phyloP scores from a whole-genome alignment of 306 rosid species.

The Astragalus membranaceus region DNA sequence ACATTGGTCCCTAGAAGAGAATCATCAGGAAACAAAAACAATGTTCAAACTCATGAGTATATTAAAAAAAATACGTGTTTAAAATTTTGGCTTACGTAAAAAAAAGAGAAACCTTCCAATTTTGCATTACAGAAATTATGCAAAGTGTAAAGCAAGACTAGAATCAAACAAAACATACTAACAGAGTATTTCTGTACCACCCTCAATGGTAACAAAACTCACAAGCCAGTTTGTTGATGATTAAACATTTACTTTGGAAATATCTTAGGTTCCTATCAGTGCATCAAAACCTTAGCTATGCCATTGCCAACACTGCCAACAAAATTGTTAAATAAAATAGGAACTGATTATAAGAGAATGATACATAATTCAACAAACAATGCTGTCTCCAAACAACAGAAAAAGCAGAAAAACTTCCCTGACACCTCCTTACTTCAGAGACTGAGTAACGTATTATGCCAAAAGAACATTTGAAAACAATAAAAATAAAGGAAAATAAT shows the following conservation, averaged over 20 bases:
- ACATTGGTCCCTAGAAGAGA: conserved; percentile 23
- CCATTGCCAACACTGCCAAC: not conserved
- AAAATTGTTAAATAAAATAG: not conserved
- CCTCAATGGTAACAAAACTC: not conserved
- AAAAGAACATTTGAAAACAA: not conserved
- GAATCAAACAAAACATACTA: not conserved
- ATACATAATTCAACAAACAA: not conserved
- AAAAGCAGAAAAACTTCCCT: not conserved
- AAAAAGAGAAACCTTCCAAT: not conserved
- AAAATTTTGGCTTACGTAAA: not conserved
- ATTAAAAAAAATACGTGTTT: not conserved
- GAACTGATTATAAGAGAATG: not conserved
- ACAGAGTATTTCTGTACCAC: not conserved
- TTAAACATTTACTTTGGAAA: not conserved
- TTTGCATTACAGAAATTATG: conserved; percentile 9
- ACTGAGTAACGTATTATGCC: not conserved
- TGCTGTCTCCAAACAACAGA: not conserved
- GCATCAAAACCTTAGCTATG: not conserved
- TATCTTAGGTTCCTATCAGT: not conserved
- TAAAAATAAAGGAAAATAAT: not conserved
- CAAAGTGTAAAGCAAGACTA: not conserved
- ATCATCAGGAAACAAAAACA: conserved; percentile 12
- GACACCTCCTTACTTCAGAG: not conserved
- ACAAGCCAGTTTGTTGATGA: not conserved
- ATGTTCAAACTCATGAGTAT: conserved; percentile 11